Evolutionary conservation across 495 filamentous ascomycete species (phyloP), one percentile per base, ranked within the genome.

Genomic region (Durotheca rogersii): DNA sequence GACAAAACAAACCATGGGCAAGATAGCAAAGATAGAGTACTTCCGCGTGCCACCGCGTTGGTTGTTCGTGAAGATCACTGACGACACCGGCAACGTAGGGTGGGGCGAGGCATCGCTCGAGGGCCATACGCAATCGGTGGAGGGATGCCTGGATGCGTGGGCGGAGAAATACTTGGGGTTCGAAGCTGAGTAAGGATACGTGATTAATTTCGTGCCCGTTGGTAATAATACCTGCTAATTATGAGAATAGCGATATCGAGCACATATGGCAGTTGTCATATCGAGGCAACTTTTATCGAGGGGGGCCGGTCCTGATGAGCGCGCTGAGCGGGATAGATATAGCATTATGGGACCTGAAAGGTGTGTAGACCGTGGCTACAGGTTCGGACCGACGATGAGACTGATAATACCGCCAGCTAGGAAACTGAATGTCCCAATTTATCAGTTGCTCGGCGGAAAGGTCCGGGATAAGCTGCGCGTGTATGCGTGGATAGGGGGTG

Each of bases 401-500:
- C 38, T 42, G 35, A 27, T 7, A 20, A 16, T 35, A 23, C 3
- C 12, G 18, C 39, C 41, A 76, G 74, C 69, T 6, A 65, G 72
- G 30, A 80, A 70, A 50, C 67, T 91, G 14, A 76, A 78, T 7
- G 83, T 90, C 1, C 87, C 88, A 1, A 75, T 92, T 18, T 82
- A 86, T 56, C 80, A 88, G 55, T 70, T 92, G 9, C 70, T 92
- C 2, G 88, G 88, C 10, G 88, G 88, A 12, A 87, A 87, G 56
- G 84, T 91, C 29, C 75, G 88, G 20, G 70, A 85, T 58, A 88
- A 85, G 63, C 65, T 89, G 19, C 80, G 80, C 52, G 88, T 92
- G 3, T 92, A 92, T 61, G 82, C 84, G n/a, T 92, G 88, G 88
- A 89, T 92, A 60, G 88, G 88, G 23, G 88, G 88, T 6, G 88